phyloP scores from a whole-genome alignment of 1,139 yeast species.

The Zygoascus hellenicus region DNA sequence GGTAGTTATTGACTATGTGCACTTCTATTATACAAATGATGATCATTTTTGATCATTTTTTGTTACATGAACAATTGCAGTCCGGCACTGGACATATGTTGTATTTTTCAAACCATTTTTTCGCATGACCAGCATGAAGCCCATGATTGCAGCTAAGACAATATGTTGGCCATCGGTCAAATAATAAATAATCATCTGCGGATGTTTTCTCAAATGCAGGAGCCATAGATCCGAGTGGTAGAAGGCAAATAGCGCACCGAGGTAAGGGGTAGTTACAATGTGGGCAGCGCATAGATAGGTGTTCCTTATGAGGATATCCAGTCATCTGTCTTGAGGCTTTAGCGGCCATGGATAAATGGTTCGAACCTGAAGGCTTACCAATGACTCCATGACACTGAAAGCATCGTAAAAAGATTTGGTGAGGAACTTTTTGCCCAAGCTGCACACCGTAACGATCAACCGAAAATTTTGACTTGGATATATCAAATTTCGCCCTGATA shows the following conservation, averaged over 20 bases:
- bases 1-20: neutral
- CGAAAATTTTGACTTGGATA: conserved; percentile 63
- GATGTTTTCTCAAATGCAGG: conserved; percentile 11
- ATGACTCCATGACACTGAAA: conserved; percentile 60
- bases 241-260: conserved; percentile 80
- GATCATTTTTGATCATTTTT: conserved; percentile 14
- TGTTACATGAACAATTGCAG: conserved; percentile 74
- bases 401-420: conserved; percentile 79
- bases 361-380: conserved; percentile 11
- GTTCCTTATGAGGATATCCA: conserved; percentile 5
- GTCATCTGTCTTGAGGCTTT: conserved; percentile 3
- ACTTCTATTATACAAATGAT: neutral
- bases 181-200: conserved; percentile 14
- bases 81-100: conserved; percentile 92
- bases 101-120: conserved; percentile 89
- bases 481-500: conserved; percentile 79
- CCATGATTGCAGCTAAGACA: conserved; percentile 92
- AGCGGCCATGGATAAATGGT: conserved; percentile 6
- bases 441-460: conserved; percentile 45
- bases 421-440: conserved; percentile 50
- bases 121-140: conserved; percentile 91
- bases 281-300: conserved; percentile 45
- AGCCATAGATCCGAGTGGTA: conserved; percentile 62
- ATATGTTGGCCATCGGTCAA: conserved; percentile 66
- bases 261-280: conserved; percentile 90